Percentiles rank a stretch among this genome's conserved stretches.
Evolutionary conservation across 2,329 filamentous ascomycete species (phyloP).

Genomic region (Sporothrix sp.): DNA sequence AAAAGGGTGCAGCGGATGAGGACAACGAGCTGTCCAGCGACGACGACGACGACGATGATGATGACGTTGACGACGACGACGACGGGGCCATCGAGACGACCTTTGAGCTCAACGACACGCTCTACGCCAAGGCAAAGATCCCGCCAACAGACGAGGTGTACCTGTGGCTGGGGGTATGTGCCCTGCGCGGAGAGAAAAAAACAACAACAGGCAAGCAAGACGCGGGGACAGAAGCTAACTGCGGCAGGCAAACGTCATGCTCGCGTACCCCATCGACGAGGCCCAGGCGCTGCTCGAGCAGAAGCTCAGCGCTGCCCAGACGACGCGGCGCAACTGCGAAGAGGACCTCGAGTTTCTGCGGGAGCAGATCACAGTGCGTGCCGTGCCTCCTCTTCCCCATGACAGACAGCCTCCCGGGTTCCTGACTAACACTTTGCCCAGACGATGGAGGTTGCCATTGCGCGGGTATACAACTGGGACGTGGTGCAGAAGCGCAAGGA

Average conservation of each 20-base stretch:
- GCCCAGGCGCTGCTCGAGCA: constrained; percentile 67
- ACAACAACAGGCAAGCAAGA: not conserved
- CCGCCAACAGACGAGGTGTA: constrained; percentile 84
- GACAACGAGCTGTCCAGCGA: not conserved
- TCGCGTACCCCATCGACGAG: constrained; percentile 85
- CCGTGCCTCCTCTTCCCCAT: not conserved
- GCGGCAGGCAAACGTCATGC: constrained; percentile 86
- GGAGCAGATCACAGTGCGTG: constrained; percentile 83
- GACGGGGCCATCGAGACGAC: constrained; percentile 73
- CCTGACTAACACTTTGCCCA: constrained; percentile 27
- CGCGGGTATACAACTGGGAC: constrained; percentile 99
- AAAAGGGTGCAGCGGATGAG: not conserved
- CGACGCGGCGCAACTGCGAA: constrained; percentile 77
- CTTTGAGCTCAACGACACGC: constrained; percentile 92
- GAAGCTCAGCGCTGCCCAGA: constrained; percentile 70
- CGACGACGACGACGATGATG: constrained; percentile 10
- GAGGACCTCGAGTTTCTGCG: constrained; percentile 93
- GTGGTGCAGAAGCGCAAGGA: constrained; percentile 93
- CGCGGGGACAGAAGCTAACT: not conserved
- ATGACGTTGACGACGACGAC: no score
- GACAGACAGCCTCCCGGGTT: not conserved
- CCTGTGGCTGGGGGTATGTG: constrained; percentile 80
- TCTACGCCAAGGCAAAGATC: constrained; percentile 81
- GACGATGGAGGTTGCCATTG: constrained; percentile 94
- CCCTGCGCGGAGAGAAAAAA: not conserved